Conservation (phyloP, 164 flowering plant species). For the Brasenia schreberi region DNA sequence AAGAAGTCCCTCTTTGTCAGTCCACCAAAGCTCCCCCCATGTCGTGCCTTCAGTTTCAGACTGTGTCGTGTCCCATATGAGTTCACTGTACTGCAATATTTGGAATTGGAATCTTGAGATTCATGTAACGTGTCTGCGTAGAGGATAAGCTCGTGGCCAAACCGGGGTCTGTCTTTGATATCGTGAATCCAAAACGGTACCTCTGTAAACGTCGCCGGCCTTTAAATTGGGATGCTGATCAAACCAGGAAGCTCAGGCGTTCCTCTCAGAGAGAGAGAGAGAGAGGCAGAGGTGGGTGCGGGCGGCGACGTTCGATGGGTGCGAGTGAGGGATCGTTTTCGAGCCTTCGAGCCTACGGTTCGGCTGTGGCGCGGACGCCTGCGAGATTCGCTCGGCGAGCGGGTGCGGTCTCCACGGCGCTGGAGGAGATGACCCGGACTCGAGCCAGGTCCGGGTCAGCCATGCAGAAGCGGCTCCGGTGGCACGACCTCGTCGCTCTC, state of each 20-base stretch:
- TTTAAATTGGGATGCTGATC: not conserved
- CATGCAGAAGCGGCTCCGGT: slow-evolving; percentile 44
- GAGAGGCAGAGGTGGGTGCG: slow-evolving; percentile 3
- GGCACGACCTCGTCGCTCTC: slow-evolving; percentile 68
- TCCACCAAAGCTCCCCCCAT: too few relatives aligned
- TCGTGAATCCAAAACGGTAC: not conserved
- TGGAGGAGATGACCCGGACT: slow-evolving; percentile 50
- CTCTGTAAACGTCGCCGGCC: not conserved
- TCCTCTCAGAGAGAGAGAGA: not conserved
- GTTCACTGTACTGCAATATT: too few relatives aligned
- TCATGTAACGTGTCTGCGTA: too few relatives aligned
- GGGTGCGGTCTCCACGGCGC: slow-evolving; percentile 45
- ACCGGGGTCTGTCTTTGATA: not conserved
- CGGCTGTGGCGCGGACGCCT: slow-evolving; percentile 43
- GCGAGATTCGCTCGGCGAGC: slow-evolving; percentile 40
- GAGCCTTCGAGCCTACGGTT: slow-evolving; percentile 28
- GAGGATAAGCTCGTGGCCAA: too few relatives aligned
- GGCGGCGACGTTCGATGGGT: slow-evolving; percentile 5
- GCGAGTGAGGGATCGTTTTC: slow-evolving; percentile 29
- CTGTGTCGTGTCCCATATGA: too few relatives aligned
- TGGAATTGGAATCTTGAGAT: too few relatives aligned
- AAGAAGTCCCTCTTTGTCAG: too few relatives aligned
- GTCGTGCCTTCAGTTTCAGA: too few relatives aligned
- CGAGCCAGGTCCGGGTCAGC: slow-evolving; percentile 47
- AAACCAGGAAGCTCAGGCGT: not conserved